These are phyloP conservation scores for Xylariaceae sp. DNA, from an alignment of 2,329 filamentous ascomycete genomes.

Conservation along the genomic window DNA sequence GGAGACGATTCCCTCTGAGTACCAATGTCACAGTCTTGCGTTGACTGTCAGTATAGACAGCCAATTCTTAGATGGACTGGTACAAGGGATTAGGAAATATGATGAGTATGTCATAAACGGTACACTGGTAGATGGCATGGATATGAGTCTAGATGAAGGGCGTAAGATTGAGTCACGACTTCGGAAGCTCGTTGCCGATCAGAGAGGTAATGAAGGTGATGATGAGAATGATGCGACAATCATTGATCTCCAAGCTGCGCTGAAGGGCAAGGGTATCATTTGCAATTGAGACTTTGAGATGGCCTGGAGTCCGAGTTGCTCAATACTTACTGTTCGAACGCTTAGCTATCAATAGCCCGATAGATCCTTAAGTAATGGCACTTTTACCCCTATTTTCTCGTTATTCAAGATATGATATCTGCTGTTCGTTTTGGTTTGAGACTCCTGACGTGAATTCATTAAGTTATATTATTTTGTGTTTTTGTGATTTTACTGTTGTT, in stretches of 20 bases:
- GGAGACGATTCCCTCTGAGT: conserved; percentile 24
- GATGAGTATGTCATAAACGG: conserved; percentile 28
- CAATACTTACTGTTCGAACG: not conserved
- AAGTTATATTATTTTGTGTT: not conserved
- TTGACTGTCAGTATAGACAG: conserved; percentile 9
- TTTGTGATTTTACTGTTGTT: not conserved
- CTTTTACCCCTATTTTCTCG: no score
- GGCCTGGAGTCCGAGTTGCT: not conserved
- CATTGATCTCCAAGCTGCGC: conserved; percentile 6
- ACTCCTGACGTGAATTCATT: not conserved
- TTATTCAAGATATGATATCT: no score
- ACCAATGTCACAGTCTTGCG: conserved; percentile 20
- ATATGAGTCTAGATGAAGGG: conserved; percentile 26
- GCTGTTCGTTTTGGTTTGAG: no score
- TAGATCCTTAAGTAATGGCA: no score
- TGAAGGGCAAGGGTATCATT: conserved; percentile 14
- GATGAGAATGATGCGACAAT: not conserved
- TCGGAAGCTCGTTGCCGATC: conserved; percentile 18
- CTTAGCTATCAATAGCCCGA: no score
- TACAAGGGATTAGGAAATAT: conserved; percentile 15
- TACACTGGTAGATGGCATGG: conserved; percentile 24
- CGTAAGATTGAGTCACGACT: conserved; percentile 24
- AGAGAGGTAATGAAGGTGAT: conserved; percentile 8
- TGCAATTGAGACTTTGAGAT: not conserved
- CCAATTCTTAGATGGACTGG: conserved; percentile 10